A percentile compares a stretch with the other conserved stretches of the same genome.
Conservation (phyloP, 129 eudicot species). For the Pulicaria dysenterica region DNA sequence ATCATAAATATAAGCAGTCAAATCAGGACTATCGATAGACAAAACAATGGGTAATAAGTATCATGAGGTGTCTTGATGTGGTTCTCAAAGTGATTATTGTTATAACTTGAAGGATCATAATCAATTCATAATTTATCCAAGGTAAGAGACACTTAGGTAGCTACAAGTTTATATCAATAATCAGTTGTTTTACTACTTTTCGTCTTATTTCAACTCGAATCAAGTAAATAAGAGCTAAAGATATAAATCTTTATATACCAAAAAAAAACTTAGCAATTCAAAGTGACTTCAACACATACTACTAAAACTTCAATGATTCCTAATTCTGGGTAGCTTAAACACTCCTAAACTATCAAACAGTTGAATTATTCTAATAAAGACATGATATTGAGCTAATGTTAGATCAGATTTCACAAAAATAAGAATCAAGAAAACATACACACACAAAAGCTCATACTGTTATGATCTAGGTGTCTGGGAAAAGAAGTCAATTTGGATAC, state of each 20-base stretch:
- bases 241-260: slow-evolving; percentile 5
- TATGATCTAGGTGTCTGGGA: slow-evolving; percentile 17
- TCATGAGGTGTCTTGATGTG: neutral
- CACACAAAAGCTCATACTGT: slow-evolving; percentile 1
- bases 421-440: slow-evolving; percentile 20
- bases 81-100: slow-evolving; percentile 4
- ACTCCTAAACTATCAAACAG: slow-evolving; percentile 2
- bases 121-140: neutral
- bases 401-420: slow-evolving; percentile 5
- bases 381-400: slow-evolving; percentile 17
- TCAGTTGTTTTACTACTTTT: neutral
- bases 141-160: neutral
- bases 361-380: neutral
- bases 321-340: slow-evolving; percentile 19
- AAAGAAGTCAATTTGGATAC: slow-evolving; percentile 27
- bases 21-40: slow-evolving; percentile 7
- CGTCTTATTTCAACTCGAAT: neutral
- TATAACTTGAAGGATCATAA: neutral
- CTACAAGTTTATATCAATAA: neutral
- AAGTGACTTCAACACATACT: slow-evolving; percentile 12
- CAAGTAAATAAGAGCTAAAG: slow-evolving; percentile 1
- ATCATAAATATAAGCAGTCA: slow-evolving; percentile 36
- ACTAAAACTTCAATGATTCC: neutral
- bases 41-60: neutral
- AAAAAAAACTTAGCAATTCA: neutral